These are phyloP conservation scores for Daucus carota DNA, from an alignment of 129 eudicot genomes.

Conservation along the genomic window DNA sequence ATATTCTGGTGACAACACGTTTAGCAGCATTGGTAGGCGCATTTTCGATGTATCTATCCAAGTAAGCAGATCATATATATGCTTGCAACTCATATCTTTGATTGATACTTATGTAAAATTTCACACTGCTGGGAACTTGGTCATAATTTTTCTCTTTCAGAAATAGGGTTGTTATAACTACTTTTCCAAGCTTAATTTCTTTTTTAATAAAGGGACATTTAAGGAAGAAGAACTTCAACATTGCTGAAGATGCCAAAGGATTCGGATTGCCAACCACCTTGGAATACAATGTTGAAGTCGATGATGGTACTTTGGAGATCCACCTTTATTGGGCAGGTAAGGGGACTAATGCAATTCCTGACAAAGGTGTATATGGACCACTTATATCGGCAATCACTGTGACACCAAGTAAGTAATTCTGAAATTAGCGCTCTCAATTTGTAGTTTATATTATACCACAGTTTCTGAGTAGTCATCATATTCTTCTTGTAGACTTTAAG, in stretches of 20 bases:
- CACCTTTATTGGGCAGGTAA: conserved; percentile 50
- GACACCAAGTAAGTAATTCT: conserved; percentile 42
- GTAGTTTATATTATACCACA: not conserved
- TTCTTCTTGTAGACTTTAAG: conserved; percentile 25
- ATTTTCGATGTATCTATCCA: conserved; percentile 44
- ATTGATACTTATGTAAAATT: not conserved
- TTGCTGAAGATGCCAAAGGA: conserved; percentile 36
- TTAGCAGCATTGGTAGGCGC: conserved; percentile 40
- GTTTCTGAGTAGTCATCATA: not conserved
- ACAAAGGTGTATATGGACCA: conserved; percentile 42
- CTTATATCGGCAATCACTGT: conserved; percentile 44
- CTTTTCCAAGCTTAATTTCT: not conserved
- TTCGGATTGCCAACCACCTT: conserved; percentile 22
- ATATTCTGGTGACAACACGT: conserved; percentile 18
- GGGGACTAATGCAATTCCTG: conserved; percentile 48
- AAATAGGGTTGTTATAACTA: not conserved
- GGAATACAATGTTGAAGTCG: conserved; percentile 27
- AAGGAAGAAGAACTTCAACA: conserved; percentile 35
- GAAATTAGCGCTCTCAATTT: not conserved
- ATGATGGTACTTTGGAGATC: conserved; percentile 42
- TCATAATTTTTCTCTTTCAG: not conserved
- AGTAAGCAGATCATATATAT: conserved; percentile 16
- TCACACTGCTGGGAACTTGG: not conserved
- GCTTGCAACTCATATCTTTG: not conserved
- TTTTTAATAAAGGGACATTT: conserved; percentile 28